Base-by-base conservation (phyloP, 257 asterid genomes). In the Solanum pimpinellifolium region DNA sequence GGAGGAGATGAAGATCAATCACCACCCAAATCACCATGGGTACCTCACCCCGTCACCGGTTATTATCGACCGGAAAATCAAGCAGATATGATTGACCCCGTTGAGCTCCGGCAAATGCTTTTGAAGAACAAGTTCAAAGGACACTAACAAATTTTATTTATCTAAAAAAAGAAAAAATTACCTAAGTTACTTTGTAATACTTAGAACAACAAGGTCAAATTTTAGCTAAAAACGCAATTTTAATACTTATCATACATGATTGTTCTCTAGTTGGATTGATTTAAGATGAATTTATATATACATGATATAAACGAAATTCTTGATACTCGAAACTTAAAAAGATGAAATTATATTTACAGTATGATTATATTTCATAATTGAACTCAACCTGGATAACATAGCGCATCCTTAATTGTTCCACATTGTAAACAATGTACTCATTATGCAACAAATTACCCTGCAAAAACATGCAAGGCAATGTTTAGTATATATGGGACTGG, bases 341-440 rank as follows among this genome's bases (percentile, higher is more conserved):
- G 62, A 56, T 56, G 62, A 56, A 56, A 56, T 56, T 18, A 56
- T 56, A 56, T 7, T 56, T 52, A 16, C 23, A 0, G 6, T 52
- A 29, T 14, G 41, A 46, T 46, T 60, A 87, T 87, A 89, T 75
- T 89, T 87, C 89, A 93, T 86, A 95, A 66, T 89, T 94, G 94
- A 96, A 95, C 86, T 95, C 88, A 56, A 56, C 62, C 62, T 56
- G 62, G 11, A 56, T 56, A 56, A 56, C 88, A 85, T 95, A 96
- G 39, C 95, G 98, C 98, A 95, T 95, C 88, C 92, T 91, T 81
- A 95, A 95, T 92, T 96, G 99, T 84, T 95, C 98, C 93, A 92
- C 95, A 44, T 92, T 94, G 93, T 96, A 95, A 56, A 56, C 62
- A 6, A 56, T 1, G n/a, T 56, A 56, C 62, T 56, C 62, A 56